Evolutionary conservation across 2,329 filamentous ascomycete genomes (phyloP), one percentile per base, ranked within the genome.

Genomic region (Curvularia lunata): DNA sequence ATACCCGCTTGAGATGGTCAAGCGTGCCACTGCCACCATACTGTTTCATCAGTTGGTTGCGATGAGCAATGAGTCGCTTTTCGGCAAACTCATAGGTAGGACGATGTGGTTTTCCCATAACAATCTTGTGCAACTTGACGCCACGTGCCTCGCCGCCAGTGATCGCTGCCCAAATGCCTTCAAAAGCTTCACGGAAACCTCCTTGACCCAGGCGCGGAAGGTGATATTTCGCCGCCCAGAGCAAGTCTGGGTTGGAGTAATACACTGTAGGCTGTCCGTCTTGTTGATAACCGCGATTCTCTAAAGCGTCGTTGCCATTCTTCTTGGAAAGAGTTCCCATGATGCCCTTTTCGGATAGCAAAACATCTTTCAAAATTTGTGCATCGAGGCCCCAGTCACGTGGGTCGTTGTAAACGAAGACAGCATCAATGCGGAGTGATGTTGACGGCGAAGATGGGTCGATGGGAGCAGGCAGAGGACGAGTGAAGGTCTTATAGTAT

Each of bases 351-450:
- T 86, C 82, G 0, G 93, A 97, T 40, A 96, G 83, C 6, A 98
- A 81, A 10, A 97, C 80, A 76, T 99, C 95, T 52, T 90, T 77
- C 56, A 98, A 89, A 67, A 98, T 81, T 73, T 96, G 91, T 2
- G 87, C 87, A 75, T 98, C 94, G 9, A 97, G 84, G 0, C 91
- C 92, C 95, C 95, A 99, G 80, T 99, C 95, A 54, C 95, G 86
- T 3, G 95, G 93, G 77, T 98, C 95, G 75, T 97, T 96, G 83
- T 94, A 97, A 6, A 97, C 90, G 70, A 98, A 90, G 27, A 98
- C 86, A 27, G 93, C 92, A 71, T 96, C 92, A 66, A 99, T 89
- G 67, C 91, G 92, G 47, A 94, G 83, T 18, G 81, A 83, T 13
- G 80, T 78, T 0, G 76, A 77, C 2, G 76, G 81, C 58, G 81